Base-by-base conservation (phyloP, 148 eudicot species). In the Fallopia convolvulus region DNA sequence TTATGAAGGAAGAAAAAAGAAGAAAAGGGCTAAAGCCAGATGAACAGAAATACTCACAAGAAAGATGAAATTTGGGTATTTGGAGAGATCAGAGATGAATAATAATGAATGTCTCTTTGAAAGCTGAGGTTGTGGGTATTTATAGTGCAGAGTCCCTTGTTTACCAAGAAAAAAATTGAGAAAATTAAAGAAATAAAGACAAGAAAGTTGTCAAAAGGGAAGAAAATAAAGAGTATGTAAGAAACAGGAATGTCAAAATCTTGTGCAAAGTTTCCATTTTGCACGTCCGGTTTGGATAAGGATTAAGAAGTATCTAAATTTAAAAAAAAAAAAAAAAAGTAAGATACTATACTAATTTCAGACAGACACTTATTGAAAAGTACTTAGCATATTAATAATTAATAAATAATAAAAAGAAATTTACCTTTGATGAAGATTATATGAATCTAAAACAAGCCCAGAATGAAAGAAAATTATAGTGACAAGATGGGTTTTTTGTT, bases 251-350 rank as follows among this genome's bases (percentile, higher is more conserved):
- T 18, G 72, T 68, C 72, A 68, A 68, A 14, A 68, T 26, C 33
- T 32, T 66, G 3, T 66, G 8, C 72, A 68, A 66, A 68, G 20
- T 36, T 33, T 68, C 72, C 42, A 66, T 66, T 66, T 61, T 66
- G 42, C 42, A 66, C 10, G 17, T 66, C 17, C 12, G 14, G 36
- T 15, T 66, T 66, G 72, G 72, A 66, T 66, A 36, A 36, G 44
- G 72, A 66, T 66, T 2, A 66, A 36, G 42, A 6, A 63, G 70
- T 14, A 14, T 66, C 44, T 9, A 32, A 63, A 12, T 0, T 14
- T 4, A 20, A 7, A 20, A 60, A 3, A 32, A 66, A 66, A 20
- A 7, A 20, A 60, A 3, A 63, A 66, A 33, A 33, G 20, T 66
- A 61, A 61, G 26, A 30, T n/a, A 18, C 0, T 55, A 20, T 55